Base-by-base conservation (phyloP, 2,329 filamentous ascomycete species). In the Alternaria sp. region DNA sequence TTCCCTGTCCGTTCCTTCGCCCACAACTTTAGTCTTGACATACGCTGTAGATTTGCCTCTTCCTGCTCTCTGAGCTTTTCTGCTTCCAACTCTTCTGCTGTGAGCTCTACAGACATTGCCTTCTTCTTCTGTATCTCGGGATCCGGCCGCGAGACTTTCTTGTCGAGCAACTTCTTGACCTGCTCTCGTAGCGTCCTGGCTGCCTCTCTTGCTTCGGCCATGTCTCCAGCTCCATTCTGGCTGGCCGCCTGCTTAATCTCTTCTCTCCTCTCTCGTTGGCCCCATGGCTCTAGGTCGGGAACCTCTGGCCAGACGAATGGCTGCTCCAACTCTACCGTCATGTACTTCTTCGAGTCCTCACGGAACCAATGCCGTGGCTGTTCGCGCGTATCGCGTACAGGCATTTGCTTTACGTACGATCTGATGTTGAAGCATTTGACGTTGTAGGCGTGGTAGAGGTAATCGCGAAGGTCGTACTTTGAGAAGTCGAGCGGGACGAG, bases 381-480 rank as follows among this genome's bases (percentile, higher is more conserved):
- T 75, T 75, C 77, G 77, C 69, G 79, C 62, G 83, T 81, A 66
- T 87, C 86, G 58, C 85, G 86, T 36, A 90, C 78, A 47, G 86
- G 87, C 76, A 88, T 85, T 80, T 90, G 87, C 71, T 91, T 89
- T 74, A 98, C 87, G 75, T 88, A 94, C 54, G 91, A 93, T 63
- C 94, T 91, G 63, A 98, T 88, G 67, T 84, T 76, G 67, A 70
- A 84, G 53, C 87, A 82, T 65, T 89, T 86, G 63, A 98, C 89
- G 62, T 86, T 85, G 84, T 99, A 99, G 43, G 87, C 87, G 79
- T 96, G 89, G 82, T 88, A 91, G 63, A 99, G 89, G 83, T 98
- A 99, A 83, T 97, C 94, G 79, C 93, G 92, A 42, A 99, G 83
- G 79, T 99, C 95, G 80, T 98, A 90, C 82, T 99, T 99, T 85